Conservation (phyloP, 352 stramenopile species). For the Pythium utonaiense region DNA sequence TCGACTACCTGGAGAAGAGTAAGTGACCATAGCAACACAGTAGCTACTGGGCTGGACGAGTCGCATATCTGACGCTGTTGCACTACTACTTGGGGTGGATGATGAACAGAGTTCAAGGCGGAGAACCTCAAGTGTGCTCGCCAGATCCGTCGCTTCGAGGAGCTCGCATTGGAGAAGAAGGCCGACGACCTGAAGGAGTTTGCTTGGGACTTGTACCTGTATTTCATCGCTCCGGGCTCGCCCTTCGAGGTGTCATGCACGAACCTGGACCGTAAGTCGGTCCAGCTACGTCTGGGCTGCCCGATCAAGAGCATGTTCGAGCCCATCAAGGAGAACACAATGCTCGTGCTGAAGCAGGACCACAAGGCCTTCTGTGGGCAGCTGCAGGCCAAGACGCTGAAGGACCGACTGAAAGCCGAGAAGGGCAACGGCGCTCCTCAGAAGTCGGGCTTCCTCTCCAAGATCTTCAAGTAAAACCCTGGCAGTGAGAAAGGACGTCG, state of each 20-base stretch:
- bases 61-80: not conserved
- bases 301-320: slow-evolving; percentile 81
- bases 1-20: slow-evolving; percentile 87
- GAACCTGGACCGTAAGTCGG: slow-evolving; percentile 76
- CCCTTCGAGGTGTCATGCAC: slow-evolving; percentile 82
- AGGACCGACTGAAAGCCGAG: slow-evolving; percentile 69
- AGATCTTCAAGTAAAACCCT: slow-evolving; percentile 45
- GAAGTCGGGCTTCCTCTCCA: slow-evolving; percentile 67
- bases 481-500: too few species aligned
- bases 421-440: slow-evolving; percentile 31
- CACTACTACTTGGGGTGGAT: too few species aligned
- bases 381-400: slow-evolving; percentile 68
- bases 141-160: slow-evolving; percentile 76
- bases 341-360: slow-evolving; percentile 82
- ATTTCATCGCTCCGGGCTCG: slow-evolving; percentile 72
- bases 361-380: slow-evolving; percentile 75
- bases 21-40: slow-evolving; percentile 8
- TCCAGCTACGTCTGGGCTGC: slow-evolving; percentile 76
- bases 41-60: not conserved
- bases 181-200: slow-evolving; percentile 76
- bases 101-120: slow-evolving; percentile 66
- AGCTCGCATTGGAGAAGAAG: slow-evolving; percentile 66
- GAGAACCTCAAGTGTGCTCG: slow-evolving; percentile 83
- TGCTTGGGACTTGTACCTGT: slow-evolving; percentile 78
- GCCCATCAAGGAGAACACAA: slow-evolving; percentile 83